A percentile compares a stretch with the other conserved stretches of the same genome.
phyloP scores from a whole-genome alignment of 345 rosid species.

The Acer negundo region DNA sequence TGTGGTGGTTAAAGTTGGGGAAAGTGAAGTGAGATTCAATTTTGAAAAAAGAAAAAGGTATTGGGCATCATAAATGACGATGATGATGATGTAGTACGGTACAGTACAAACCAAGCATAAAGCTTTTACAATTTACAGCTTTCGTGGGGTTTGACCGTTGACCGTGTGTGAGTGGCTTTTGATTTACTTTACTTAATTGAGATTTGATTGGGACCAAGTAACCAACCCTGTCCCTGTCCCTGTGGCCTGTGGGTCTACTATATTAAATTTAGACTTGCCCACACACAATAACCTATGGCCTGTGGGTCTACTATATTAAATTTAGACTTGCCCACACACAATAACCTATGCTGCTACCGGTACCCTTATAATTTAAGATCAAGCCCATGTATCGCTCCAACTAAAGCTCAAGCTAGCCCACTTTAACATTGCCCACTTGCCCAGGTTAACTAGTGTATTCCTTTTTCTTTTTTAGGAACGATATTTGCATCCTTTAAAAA shows the following conservation, averaged over 20 bases:
- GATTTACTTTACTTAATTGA: too few relatives aligned
- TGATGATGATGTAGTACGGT: neutral
- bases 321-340: neutral
- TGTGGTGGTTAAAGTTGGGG: too few relatives aligned
- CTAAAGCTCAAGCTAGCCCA: neutral
- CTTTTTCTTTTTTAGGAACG: too few relatives aligned
- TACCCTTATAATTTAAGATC: neutral
- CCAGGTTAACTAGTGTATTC: neutral
- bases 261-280: neutral
- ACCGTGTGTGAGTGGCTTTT: neutral
- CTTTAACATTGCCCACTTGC: neutral
- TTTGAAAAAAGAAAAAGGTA: neutral
- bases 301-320: neutral
- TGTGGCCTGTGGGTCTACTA: neutral
- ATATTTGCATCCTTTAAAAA: too few relatives aligned
- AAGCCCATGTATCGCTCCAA: neutral
- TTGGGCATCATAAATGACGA: neutral
- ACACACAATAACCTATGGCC: neutral
- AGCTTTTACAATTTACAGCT: conserved; percentile 6
- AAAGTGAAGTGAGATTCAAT: too few relatives aligned
- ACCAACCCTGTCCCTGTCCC: too few relatives aligned
- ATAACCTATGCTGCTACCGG: neutral
- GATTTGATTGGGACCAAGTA: neutral
- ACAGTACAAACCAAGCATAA: neutral
- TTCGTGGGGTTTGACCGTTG: neutral